Percentiles rank a stretch among this genome's conserved stretches.
Conservation (phyloP, 495 filamentous ascomycete genomes). For the Echria macrotheca region DNA sequence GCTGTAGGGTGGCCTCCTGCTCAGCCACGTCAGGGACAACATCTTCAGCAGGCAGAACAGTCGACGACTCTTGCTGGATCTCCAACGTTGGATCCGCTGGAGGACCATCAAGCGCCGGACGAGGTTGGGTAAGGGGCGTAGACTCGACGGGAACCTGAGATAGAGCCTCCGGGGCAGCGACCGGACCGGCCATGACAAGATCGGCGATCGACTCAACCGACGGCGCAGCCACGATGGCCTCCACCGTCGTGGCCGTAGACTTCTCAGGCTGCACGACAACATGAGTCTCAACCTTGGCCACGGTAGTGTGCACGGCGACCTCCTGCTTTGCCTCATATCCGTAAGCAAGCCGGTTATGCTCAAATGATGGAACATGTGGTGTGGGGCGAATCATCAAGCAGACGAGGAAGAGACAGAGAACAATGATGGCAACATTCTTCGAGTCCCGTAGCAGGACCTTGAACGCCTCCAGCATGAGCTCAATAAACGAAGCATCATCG, state of each 20-base stretch:
- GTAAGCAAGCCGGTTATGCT: slow-evolving; percentile 10
- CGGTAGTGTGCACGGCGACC: not conserved
- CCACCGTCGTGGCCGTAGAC: not conserved
- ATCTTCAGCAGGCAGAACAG: no score
- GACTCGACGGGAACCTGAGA: no score
- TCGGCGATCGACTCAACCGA: no score
- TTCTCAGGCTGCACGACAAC: not conserved
- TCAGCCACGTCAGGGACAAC: not conserved
- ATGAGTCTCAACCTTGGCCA: not conserved
- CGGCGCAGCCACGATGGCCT: not conserved
- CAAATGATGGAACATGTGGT: slow-evolving; percentile 4
- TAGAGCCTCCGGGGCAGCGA: no score
- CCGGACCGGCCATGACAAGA: no score
- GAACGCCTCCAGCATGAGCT: slow-evolving; percentile 63
- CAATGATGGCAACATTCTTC: slow-evolving; percentile 63
- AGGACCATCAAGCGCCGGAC: no score
- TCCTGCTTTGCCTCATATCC: slow-evolving; percentile 3
- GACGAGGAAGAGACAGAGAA: slow-evolving; percentile 55
- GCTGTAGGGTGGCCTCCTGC: not conserved
- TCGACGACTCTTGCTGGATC: no score
- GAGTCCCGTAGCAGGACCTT: slow-evolving; percentile 61
- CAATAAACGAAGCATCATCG: slow-evolving; percentile 44
- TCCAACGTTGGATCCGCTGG: no score
- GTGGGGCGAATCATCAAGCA: slow-evolving; percentile 38
- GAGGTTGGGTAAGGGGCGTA: no score